Conservation (phyloP, 2,329 filamentous ascomycete genomes). For the Sporothrix protearum region DNA sequence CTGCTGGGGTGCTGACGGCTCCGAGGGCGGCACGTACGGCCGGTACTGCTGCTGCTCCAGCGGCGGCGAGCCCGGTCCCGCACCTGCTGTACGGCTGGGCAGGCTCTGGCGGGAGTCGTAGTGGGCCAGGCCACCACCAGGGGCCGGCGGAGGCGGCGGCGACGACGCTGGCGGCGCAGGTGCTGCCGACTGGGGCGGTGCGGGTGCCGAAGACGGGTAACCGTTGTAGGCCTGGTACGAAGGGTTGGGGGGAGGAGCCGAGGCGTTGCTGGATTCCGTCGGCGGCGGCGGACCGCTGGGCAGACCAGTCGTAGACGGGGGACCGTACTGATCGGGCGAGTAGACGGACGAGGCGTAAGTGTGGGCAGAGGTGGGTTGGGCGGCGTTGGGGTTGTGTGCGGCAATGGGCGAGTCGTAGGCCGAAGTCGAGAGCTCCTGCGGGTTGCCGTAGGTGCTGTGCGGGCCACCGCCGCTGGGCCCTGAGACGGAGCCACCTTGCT, state of each 20-base stretch:
- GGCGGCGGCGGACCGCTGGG: conserved; percentile 33
- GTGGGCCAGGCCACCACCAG: background rate
- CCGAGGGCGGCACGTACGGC: conserved; percentile 52
- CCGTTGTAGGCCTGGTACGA: conserved; percentile 37
- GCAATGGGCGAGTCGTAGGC: conserved; percentile 71
- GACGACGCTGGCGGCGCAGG: conserved; percentile 35
- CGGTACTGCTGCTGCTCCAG: conserved; percentile 49
- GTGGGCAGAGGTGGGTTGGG: conserved; percentile 36
- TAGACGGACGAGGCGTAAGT: conserved; percentile 48
- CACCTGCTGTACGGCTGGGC: conserved; percentile 34
- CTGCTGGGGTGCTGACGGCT: conserved; percentile 29
- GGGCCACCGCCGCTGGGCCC: conserved; percentile 48
- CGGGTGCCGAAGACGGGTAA: conserved; percentile 30
- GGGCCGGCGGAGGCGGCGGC: conserved; percentile 43
- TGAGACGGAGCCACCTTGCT: conserved; percentile 36
- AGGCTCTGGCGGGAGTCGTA: conserved; percentile 49
- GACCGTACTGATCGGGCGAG: conserved; percentile 46
- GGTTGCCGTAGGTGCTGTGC: conserved; percentile 65
- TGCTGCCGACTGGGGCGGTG: conserved; percentile 34
- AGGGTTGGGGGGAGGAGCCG: conserved; percentile 21
- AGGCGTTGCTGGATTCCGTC: conserved; percentile 30
- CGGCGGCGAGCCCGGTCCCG: conserved; percentile 19
- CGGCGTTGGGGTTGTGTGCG: conserved; percentile 49
- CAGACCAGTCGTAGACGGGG: conserved; percentile 30
- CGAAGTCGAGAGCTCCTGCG: conserved; percentile 75